Evolutionary conservation across 2,329 filamentous ascomycete genomes (phyloP).

Genomic region (Penicillium sp.): DNA sequence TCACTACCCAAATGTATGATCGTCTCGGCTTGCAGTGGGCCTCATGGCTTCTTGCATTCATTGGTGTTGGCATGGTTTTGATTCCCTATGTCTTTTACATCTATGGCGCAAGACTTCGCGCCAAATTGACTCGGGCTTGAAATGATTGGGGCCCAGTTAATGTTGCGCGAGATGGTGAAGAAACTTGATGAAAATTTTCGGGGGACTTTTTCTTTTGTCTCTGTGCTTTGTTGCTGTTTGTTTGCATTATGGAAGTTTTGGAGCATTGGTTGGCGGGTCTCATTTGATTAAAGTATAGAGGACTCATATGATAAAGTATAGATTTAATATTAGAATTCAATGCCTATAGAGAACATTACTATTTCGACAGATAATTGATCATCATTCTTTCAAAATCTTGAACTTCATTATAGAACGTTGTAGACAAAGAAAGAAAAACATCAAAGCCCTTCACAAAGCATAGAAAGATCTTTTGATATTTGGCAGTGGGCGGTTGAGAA

Average conservation of each 20-base stretch:
- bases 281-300: neutral
- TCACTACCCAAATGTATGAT: conserved; percentile 73
- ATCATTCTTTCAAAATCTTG: neutral
- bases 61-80: conserved; percentile 21
- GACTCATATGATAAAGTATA: neutral
- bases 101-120: conserved; percentile 17
- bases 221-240: neutral
- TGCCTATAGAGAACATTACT: neutral
- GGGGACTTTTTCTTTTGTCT: neutral
- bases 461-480: neutral
- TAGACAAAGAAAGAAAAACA: neutral
- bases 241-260: neutral
- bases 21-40: conserved; percentile 72
- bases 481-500: neutral
- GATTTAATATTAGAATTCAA: neutral
- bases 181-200: neutral
- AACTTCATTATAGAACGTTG: neutral
- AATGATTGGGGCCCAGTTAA: neutral
- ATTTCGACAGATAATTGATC: neutral
- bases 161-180: neutral
- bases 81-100: conserved; percentile 23
- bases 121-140: conserved; percentile 8
- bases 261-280: neutral
- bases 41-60: conserved; percentile 63
- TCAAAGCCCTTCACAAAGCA: neutral